Evolutionary conservation across 1,284 basidiomycete species (phyloP), one percentile per base, ranked within the genome.

Genomic region (Melampsora americana): DNA sequence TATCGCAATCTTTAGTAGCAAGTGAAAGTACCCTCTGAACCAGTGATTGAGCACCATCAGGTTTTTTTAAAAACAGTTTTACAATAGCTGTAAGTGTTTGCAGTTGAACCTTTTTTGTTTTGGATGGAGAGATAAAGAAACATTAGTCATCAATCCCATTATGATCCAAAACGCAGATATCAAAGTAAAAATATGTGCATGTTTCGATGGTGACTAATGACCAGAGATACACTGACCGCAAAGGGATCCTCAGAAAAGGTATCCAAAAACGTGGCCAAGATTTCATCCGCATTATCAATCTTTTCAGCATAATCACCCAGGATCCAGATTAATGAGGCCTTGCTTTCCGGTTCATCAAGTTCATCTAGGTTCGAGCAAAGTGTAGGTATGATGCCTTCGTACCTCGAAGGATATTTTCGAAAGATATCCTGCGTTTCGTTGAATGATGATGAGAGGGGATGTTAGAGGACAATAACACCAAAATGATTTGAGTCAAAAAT

Each of bases 271-370:
- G 95, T 93, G 79, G 96, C 94, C 80, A 99, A 86, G 66, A 99
- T 86, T 80, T 99, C 95, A 81, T 97, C 94, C 11, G 90, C 92
- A 80, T 98, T 97, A 77, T 97, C 93, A 78, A 99, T 99, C 80
- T 90, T 88, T 82, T 99, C 90, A 3, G 95, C 93, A 81, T 95
- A 99, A 84, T 99, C 93, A 0, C 96, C 96, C 69, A 99, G 86
- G 80, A 99, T 95, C 96, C 96, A 99, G 70, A 99, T 89, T 88
- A 99, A 93, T 1, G 95, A 90, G 0, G 95, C 91, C 80, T 97
- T 97, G 2, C 94, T 90, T 83, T 99, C 95, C 0, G 95, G 91
- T 83, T 99, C 96, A 80, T 99, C 95, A 59, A 99, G 84, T 28
- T 87, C 87, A 81, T 98, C 95, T 50, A 99, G 86, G 82, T 97